Evolutionary conservation across 2,329 filamentous ascomycete species (phyloP).

Genomic region (Phialemonium atrogriseum): DNA sequence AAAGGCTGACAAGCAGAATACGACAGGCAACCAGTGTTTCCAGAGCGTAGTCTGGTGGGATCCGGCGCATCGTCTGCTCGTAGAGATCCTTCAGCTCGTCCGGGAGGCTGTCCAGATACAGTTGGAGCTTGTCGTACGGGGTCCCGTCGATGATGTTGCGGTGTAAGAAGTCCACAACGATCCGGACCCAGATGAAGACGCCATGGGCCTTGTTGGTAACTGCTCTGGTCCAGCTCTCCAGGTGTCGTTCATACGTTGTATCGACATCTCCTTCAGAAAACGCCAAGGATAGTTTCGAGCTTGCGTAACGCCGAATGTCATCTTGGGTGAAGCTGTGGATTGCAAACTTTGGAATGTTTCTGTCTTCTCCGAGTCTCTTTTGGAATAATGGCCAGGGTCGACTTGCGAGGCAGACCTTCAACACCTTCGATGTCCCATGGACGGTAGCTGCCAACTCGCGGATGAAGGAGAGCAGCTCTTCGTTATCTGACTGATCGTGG

Average conservation of each 20-base stretch:
- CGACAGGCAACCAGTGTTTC: slow-evolving; percentile 1
- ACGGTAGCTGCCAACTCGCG: not conserved
- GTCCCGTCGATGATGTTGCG: not conserved
- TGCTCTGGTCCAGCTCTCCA: not conserved
- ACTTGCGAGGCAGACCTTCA: slow-evolving; percentile 1
- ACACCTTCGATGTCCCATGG: not conserved
- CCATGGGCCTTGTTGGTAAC: not conserved
- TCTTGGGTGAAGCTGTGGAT: not conserved
- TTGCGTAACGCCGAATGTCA: not conserved
- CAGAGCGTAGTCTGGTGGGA: not conserved
- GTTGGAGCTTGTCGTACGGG: not conserved
- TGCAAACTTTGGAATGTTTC: not conserved
- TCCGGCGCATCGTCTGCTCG: not conserved
- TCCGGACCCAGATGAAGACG: not conserved
- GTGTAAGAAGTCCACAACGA: not conserved
- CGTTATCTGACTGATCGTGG: not conserved
- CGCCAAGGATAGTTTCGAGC: too few relatives aligned
- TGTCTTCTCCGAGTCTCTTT: not conserved
- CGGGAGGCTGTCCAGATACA: not conserved
- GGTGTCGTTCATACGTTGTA: too few relatives aligned
- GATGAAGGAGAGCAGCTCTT: not conserved
- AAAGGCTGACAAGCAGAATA: not conserved
- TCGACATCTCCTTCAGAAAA: too few relatives aligned
- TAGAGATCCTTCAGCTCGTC: slow-evolving; percentile 1
- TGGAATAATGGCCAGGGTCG: slow-evolving; percentile 1